Evolutionary conservation across 2,329 filamentous ascomycete genomes (phyloP), one percentile per base, ranked within the genome.

Genomic region (Venturia effusa): DNA sequence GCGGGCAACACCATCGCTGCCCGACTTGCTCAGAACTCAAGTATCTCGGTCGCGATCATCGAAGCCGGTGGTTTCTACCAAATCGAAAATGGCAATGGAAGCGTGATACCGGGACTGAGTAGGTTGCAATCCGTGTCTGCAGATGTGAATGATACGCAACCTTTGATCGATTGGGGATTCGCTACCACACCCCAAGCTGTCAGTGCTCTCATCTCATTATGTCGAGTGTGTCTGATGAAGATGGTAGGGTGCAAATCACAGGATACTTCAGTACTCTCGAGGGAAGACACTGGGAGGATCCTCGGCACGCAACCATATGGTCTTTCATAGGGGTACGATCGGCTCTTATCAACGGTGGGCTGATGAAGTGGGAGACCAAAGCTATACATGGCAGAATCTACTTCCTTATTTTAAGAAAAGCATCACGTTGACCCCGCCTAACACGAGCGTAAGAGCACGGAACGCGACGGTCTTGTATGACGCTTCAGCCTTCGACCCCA

Each of bases 401-500:
- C 65, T 71, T 1, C 70, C 68, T 1, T 74, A 70, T 64, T 75
- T 73, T 66, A 68, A 72, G 51, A 68, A 68, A 39, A 68, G 68
- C 8, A 64, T 68, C 22, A 71, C 68, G 13, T 68, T 75, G 55
- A 74, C 70, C 0, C 64, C 68, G 5, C 73, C 74, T 1, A 66
- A 73, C 45, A 68, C 63, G 39, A 66, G 59, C 13, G 71, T 67
- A 34, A 66, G 72, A 8, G 45, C 61, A 22, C 64, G 67, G 8
- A 71, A 72, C 62, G 69, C 69, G 6, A 71, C 70, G 1, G 67
- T 70, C 1, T 59, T 64, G n/a, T 66, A 69, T 55, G 66, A 71
- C 60, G 15, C 34, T 1, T 55, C 43, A 22, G 45, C 43, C 17
- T 65, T 54, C 48, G 45, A 59, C 45, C 27, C 27, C 2, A n/a